Base-by-base conservation (phyloP, 169 alveolate species). In the Plasmodium vivax region DNA sequence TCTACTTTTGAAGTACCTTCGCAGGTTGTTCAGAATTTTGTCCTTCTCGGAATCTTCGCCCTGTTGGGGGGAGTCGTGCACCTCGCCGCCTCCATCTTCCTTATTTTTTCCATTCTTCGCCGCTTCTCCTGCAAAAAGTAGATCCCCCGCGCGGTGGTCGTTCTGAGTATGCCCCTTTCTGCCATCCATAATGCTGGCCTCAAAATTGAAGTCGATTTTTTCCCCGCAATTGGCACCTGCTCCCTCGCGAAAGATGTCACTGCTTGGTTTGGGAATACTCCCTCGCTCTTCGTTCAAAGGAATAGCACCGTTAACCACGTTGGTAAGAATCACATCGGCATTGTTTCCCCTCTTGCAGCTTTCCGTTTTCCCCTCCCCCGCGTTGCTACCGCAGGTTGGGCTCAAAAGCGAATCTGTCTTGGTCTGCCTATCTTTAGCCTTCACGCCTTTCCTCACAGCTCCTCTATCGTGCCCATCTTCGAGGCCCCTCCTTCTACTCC, bases 1-100 rank as follows among this genome's bases (percentile, higher is more conserved):
- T 83, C 32, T 68, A 23, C 30, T 71, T 68, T 68, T 83, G 8
- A 83, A 68, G 73, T 83, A 83, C 32, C 45, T 68, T 34, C 92
- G 43, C 27, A 83, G 27, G 32, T 83, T 83, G 62, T 62, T 58
- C 51, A 83, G 73, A 68, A 83, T 62, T 41, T 83, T 83, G 30
- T 83, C 92, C 43, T 83, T 68, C 73, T 23, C 27, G 27, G 71
- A 3, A n/a, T 83, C 51, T 23, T 19, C 36, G 14, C 16, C 51
- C 72, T 83, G 16, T 38, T 47, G 30, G 19, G 32, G 36, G 75
- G 75, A 62, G 27, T n/a, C 36, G 75, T 62, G 27, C 75, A 62
- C 36, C 34, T 62, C 75, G 72, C n/a, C 72, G 27, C 5, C 36
- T 62, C 23, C 36, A 1, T 68, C 77, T 68, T 68, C 30, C 38